Percentiles rank a stretch among this genome's conserved stretches.
Evolutionary conservation across 805 yeast species (phyloP).

Genomic region (Suhomyces pyralidae): DNA sequence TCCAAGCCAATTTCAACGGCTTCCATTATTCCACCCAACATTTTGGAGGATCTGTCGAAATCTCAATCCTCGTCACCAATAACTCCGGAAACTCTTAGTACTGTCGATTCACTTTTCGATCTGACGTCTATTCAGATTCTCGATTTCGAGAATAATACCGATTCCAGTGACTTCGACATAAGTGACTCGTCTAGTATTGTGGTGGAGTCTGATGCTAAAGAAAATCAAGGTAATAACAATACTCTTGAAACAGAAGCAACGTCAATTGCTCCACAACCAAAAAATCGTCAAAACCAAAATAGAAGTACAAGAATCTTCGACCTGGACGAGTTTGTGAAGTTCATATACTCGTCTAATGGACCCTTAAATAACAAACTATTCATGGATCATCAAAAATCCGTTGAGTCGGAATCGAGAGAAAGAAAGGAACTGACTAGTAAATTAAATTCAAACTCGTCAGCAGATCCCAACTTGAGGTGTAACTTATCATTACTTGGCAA

Average conservation of each 20-base stretch:
- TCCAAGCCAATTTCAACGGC: slow-evolving; percentile 1
- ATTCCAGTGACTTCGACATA: slow-evolving; percentile 2
- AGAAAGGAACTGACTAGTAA: slow-evolving; percentile 9
- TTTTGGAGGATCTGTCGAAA: neutral
- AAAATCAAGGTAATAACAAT: neutral
- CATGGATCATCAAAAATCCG: slow-evolving; percentile 17
- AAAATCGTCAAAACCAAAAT: neutral
- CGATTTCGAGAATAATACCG: slow-evolving; percentile 13
- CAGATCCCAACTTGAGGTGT: slow-evolving; percentile 4
- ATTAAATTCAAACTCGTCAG: slow-evolving; percentile 7
- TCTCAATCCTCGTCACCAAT: slow-evolving; percentile 4
- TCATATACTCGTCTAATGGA: slow-evolving; percentile 3
- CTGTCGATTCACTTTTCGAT: slow-evolving; percentile 17
- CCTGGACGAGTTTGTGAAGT: slow-evolving; percentile 1
- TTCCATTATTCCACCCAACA: slow-evolving; percentile 8
- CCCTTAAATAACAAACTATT: slow-evolving; percentile 11
- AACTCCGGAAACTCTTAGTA: slow-evolving; percentile 14
- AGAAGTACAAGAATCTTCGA: slow-evolving; percentile 1
- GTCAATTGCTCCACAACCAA: neutral
- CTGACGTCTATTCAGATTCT: slow-evolving; percentile 16
- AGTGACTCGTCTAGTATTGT: neutral
- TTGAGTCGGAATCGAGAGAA: slow-evolving; percentile 19
- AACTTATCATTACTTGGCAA: slow-evolving; percentile 19
- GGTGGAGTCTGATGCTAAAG: neutral
- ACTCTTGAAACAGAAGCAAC: neutral